A percentile compares a stretch with the other conserved stretches of the same genome.
These are phyloP conservation scores for Ceratobasidium sp. DNA, from an alignment of 1,284 basidiomycete genomes.

Conservation along the genomic window DNA sequence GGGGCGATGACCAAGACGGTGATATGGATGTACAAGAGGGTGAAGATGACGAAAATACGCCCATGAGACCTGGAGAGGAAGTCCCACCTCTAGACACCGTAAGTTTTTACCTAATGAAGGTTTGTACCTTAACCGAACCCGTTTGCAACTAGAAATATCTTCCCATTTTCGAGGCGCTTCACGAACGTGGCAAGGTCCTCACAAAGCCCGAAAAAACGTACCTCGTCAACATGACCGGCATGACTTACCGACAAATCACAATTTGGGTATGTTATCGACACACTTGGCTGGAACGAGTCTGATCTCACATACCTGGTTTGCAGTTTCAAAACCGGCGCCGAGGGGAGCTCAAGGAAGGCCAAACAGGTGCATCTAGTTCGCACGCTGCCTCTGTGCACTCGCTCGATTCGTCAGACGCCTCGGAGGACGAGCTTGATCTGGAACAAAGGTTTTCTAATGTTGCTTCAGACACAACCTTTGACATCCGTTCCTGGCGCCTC, in stretches of 20 bases:
- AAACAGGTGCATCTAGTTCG: neutral
- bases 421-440: conserved; percentile 12
- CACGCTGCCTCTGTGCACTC: conserved; percentile 18
- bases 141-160: conserved; percentile 28
- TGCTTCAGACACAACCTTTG: conserved; percentile 23
- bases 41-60: conserved; percentile 15
- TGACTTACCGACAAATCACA: conserved; percentile 49
- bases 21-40: neutral
- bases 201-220: conserved; percentile 47
- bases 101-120: neutral
- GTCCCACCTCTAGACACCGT: conserved; percentile 32
- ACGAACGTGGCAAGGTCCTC: conserved; percentile 38
- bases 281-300: neutral
- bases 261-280: conserved; percentile 47
- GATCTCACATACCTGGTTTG: neutral
- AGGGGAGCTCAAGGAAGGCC: conserved; percentile 38
- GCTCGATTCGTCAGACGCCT: conserved; percentile 20
- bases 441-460: conserved; percentile 18
- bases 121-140: neutral
- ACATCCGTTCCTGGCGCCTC: conserved; percentile 40
- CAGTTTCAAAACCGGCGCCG: conserved; percentile 39
- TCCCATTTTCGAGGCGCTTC: conserved; percentile 38
- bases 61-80: conserved; percentile 35
- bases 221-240: conserved; percentile 45
- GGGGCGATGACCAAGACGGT: neutral